phyloP scores from a whole-genome alignment of 2,329 filamentous ascomycete genomes.

The Penicillium rolfsii region DNA sequence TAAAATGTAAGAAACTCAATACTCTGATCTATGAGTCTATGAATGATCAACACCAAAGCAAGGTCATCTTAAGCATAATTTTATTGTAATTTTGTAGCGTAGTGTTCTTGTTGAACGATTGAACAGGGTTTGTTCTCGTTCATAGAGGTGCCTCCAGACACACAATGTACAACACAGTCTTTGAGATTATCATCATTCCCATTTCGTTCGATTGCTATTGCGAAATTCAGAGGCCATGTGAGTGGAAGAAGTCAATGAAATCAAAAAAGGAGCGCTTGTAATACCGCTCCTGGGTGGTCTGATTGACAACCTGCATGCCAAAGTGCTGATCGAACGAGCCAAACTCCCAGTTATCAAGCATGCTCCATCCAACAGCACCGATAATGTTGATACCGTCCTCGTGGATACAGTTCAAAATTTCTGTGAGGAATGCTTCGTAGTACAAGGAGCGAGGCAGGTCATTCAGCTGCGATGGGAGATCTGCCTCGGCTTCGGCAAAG shows the following conservation, averaged over 20 bases:
- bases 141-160: background rate
- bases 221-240: background rate
- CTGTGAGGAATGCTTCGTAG: slow-evolving; percentile 3
- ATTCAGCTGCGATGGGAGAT: background rate
- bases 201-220: background rate
- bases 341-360: slow-evolving; percentile 7
- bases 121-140: too few species aligned
- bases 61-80: background rate
- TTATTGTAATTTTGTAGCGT: too few species aligned
- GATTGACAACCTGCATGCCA: slow-evolving; percentile 8
- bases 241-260: slow-evolving; percentile 8
- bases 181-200: background rate
- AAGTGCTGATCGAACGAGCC: slow-evolving; percentile 4
- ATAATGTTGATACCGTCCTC: slow-evolving; percentile 9
- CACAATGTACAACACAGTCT: background rate
- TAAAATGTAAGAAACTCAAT: too few species aligned
- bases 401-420: slow-evolving; percentile 7
- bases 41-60: background rate
- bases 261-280: slow-evolving; percentile 8
- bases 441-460: slow-evolving; percentile 1
- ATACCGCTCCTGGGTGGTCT: slow-evolving; percentile 4
- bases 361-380: slow-evolving; percentile 1
- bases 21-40: too few species aligned
- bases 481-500: background rate
- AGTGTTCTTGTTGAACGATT: too few species aligned